Percentiles rank a stretch among this genome's conserved stretches.
Conservation (phyloP, 345 rosid species). For the Stellera chamaejasme region DNA sequence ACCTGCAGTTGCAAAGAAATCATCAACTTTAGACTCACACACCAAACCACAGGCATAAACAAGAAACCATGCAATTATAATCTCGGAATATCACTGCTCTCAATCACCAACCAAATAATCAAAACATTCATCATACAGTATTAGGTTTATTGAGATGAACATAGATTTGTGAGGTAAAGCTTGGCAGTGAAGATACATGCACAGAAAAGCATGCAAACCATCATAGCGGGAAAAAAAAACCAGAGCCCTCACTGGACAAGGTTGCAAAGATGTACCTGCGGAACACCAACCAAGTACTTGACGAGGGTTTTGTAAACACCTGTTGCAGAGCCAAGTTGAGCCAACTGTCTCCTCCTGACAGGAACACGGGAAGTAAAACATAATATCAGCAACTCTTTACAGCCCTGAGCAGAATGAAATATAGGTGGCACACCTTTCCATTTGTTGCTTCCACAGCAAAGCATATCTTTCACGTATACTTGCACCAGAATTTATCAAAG, state of each 20-base stretch:
- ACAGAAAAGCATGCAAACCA: no score
- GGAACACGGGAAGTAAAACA: slow-evolving; percentile 17
- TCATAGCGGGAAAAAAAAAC: no score
- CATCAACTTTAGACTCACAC: no score
- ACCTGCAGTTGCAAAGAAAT: slow-evolving; percentile 39
- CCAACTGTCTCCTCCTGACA: slow-evolving; percentile 85
- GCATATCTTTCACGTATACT: slow-evolving; percentile 73
- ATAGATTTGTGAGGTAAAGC: no score
- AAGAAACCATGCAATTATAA: no score
- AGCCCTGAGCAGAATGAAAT: slow-evolving; percentile 5
- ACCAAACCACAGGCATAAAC: no score
- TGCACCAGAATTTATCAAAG: slow-evolving; percentile 69
- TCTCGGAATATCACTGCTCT: no score
- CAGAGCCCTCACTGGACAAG: no score
- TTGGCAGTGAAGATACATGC: no score
- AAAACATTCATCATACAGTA: no score
- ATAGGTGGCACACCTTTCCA: slow-evolving; percentile 61
- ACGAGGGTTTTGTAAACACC: slow-evolving; percentile 98
- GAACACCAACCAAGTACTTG: slow-evolving; percentile 97
- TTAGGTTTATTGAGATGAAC: no score
- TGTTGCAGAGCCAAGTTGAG: slow-evolving; percentile 94
- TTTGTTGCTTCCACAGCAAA: slow-evolving; percentile 91
- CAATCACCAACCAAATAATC: no score
- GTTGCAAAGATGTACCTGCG: slow-evolving; percentile 54
- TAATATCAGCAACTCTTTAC: slow-evolving; percentile 11